phyloP scores from a whole-genome alignment of 495 filamentous ascomycete genomes.

The Aspergillus heteromorphus region DNA sequence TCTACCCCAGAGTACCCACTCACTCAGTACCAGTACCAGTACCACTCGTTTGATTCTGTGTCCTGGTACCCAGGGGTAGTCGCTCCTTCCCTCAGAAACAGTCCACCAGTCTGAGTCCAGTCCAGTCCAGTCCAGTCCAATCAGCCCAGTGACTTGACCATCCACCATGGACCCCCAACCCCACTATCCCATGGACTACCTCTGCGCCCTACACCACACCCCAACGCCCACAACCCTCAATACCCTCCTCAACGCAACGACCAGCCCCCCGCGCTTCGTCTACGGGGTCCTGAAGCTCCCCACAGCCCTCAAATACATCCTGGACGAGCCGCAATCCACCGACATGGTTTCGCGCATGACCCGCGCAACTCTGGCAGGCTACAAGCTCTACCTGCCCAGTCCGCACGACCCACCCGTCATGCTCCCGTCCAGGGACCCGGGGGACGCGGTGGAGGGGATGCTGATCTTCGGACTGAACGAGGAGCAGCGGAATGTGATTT shows the following conservation, averaged over 20 bases:
- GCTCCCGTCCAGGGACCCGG: conserved; percentile 9
- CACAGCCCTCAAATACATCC: conserved; percentile 22
- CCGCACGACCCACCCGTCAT: conserved; percentile 17
- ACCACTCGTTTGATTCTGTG: no score
- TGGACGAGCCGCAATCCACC: conserved; percentile 11
- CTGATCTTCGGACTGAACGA: conserved; percentile 23
- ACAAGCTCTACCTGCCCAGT: conserved; percentile 16
- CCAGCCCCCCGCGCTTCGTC: conserved; percentile 20
- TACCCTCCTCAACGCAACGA: conserved; percentile 9
- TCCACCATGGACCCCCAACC: conserved; percentile 17
- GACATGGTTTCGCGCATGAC: conserved; percentile 20
- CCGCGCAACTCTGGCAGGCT: conserved; percentile 19
- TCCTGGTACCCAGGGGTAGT: no score
- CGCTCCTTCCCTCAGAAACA: no score
- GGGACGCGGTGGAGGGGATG: conserved; percentile 21
- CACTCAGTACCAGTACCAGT: no score
- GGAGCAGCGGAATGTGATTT: conserved; percentile 20
- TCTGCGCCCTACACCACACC: conserved; percentile 12
- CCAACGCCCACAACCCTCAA: conserved; percentile 11
- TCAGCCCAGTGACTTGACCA: no score
- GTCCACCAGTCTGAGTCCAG: no score
- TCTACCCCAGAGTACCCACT: no score
- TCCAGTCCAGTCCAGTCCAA: no score
- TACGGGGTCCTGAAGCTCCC: conserved; percentile 27
- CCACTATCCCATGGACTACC: conserved; percentile 20